Percentiles rank a stretch among this genome's conserved stretches.
phyloP scores from a whole-genome alignment of 805 yeast genomes.

The Lachancea sp. region DNA sequence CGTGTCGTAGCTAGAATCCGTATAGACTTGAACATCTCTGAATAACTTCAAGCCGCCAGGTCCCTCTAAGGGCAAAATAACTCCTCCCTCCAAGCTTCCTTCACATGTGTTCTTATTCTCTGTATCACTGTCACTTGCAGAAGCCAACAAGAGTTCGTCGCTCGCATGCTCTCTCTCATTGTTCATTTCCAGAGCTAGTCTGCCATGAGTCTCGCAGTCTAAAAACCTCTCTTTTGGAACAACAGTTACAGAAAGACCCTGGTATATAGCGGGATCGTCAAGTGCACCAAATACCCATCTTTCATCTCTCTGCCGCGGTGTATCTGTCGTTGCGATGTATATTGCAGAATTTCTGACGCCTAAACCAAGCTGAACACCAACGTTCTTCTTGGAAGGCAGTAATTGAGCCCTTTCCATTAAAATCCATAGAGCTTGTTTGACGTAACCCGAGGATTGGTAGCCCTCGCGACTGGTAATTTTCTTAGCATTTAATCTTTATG shows the following conservation, averaged over 20 bases:
- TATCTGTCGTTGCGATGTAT: background rate
- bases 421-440: background rate
- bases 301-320: background rate
- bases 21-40: conserved; percentile 13
- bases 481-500: no score
- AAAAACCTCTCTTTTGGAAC: background rate
- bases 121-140: conserved; percentile 10
- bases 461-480: no score
- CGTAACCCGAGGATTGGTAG: no score
- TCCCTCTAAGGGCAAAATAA: background rate
- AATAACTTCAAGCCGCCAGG: conserved; percentile 17
- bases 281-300: conserved; percentile 5
- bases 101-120: conserved; percentile 9
- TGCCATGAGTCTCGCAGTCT: background rate
- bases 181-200: background rate
- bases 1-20: conserved; percentile 16
- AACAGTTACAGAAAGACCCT: background rate
- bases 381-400: conserved; percentile 6
- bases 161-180: conserved; percentile 5
- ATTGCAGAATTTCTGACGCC: conserved; percentile 9
- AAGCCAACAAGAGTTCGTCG: background rate
- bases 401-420: conserved; percentile 4
- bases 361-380: conserved; percentile 10
- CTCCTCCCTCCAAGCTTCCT: background rate
- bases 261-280: background rate